Percentiles rank a stretch among this genome's conserved stretches.
Evolutionary conservation across 2,329 filamentous ascomycete species (phyloP).

Genomic region (Penicillium digitatum): DNA sequence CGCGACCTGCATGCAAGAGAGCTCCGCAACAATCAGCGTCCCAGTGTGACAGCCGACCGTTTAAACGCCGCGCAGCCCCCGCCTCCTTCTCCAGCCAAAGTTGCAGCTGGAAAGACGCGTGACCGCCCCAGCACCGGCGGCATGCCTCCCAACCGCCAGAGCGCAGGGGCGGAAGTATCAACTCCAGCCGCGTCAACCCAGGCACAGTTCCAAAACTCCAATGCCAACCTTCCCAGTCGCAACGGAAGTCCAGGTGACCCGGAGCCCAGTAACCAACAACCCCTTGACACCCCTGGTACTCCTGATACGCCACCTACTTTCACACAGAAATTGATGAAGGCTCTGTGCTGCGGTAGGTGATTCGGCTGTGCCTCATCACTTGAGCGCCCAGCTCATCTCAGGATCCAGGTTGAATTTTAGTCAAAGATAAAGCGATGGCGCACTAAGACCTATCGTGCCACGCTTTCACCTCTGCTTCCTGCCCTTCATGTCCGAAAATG

Average conservation of each 20-base stretch:
- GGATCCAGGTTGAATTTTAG: slow-evolving; percentile 35
- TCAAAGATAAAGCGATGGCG: slow-evolving; percentile 14
- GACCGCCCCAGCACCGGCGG: slow-evolving; percentile 74
- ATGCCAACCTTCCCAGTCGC: slow-evolving; percentile 70
- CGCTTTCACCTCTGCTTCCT: slow-evolving; percentile 15
- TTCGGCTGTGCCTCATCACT: slow-evolving; percentile 16
- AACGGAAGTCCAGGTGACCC: slow-evolving; percentile 56
- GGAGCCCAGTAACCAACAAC: slow-evolving; percentile 56
- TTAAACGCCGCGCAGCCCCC: slow-evolving; percentile 92
- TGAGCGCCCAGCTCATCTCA: slow-evolving; percentile 24
- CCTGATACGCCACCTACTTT: slow-evolving; percentile 72
- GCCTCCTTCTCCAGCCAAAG: slow-evolving; percentile 78
- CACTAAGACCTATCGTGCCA: slow-evolving; percentile 15
- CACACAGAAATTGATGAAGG: slow-evolving; percentile 89
- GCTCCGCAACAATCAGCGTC: slow-evolving; percentile 58
- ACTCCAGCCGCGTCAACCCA: slow-evolving; percentile 88
- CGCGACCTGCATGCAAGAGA: slow-evolving; percentile 72
- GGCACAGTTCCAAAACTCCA: slow-evolving; percentile 95
- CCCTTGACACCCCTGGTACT: slow-evolving; percentile 53
- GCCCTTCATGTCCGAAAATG: slow-evolving; percentile 14
- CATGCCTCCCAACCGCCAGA: slow-evolving; percentile 70
- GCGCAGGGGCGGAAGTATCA: slow-evolving; percentile 62
- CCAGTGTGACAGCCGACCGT: slow-evolving; percentile 73
- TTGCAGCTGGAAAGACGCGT: slow-evolving; percentile 66
- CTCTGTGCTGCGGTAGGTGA: slow-evolving; percentile 75